A percentile compares a stretch with the other conserved stretches of the same genome.
phyloP scores from a whole-genome alignment of 768 basidiomycete genomes.

The Xanthoconium stramineum region DNA sequence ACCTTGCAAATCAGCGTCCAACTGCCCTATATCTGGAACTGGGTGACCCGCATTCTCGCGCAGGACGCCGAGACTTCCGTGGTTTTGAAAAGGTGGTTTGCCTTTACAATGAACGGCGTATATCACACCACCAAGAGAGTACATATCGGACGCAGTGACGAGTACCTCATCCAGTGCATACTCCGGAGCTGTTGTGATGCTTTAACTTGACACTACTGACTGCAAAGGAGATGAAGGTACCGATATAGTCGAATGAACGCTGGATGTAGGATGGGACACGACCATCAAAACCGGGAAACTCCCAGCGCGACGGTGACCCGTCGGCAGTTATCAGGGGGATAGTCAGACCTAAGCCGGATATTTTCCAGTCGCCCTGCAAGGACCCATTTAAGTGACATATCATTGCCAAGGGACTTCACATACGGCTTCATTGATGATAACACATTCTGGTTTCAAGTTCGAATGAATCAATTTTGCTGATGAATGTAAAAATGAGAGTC shows the following conservation, averaged over 20 bases:
- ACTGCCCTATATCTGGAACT: constrained; percentile 55
- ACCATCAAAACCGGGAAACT: constrained; percentile 86
- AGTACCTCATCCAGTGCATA: constrained; percentile 89
- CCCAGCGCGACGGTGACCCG: constrained; percentile 79
- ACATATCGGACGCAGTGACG: constrained; percentile 88
- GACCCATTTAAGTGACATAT: neutral
- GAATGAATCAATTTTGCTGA: constrained; percentile 92
- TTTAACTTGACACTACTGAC: constrained; percentile 1
- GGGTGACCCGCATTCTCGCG: constrained; percentile 68
- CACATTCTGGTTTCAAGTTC: constrained; percentile 82
- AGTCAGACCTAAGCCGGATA: constrained; percentile 84
- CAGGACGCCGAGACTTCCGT: constrained; percentile 66
- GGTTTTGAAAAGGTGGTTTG: constrained; percentile 82
- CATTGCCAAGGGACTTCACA: constrained; percentile 26
- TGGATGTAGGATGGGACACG: constrained; percentile 79
- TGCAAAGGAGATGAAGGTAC: constrained; percentile 36
- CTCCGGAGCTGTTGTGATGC: constrained; percentile 70
- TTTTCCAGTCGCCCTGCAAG: constrained; percentile 95
- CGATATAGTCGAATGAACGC: constrained; percentile 93
- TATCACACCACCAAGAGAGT: constrained; percentile 85
- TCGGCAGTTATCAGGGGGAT: constrained; percentile 68
- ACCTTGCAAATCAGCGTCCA: constrained; percentile 78
- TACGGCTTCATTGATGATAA: constrained; percentile 87
- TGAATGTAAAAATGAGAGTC: constrained; percentile 84
- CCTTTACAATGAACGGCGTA: constrained; percentile 91